Percentiles rank a stretch among this genome's conserved stretches.
Evolutionary conservation across 352 stramenopile genomes (phyloP).

Genomic region (Pythium pectinolyticum): DNA sequence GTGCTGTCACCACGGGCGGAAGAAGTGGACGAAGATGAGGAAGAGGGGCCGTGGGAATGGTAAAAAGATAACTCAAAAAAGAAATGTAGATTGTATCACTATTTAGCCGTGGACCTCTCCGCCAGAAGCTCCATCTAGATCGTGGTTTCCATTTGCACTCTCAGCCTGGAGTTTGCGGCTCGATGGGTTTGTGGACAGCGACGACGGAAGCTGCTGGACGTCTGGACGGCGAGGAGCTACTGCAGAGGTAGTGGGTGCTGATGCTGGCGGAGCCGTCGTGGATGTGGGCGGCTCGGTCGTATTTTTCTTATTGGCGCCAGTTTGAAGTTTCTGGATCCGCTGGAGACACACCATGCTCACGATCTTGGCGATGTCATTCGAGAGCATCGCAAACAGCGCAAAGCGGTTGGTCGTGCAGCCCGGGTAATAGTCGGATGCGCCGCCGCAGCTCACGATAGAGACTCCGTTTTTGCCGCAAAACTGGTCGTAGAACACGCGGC

Average conservation of each 20-base stretch:
- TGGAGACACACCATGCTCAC: conserved; percentile 42
- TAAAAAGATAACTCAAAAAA: conserved; percentile 10
- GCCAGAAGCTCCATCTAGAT: neutral
- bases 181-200: neutral
- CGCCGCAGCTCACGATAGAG: conserved; percentile 67
- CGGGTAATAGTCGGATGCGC: conserved; percentile 56
- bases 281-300: neutral
- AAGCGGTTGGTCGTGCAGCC: conserved; percentile 78
- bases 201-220: neutral
- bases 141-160: neutral
- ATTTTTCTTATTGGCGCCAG: conserved; percentile 13
- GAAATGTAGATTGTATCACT: neutral
- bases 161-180: neutral
- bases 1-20: conserved; percentile 38
- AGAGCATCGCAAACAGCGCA: conserved; percentile 54
- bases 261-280: too few species aligned
- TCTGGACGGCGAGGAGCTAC: neutral
- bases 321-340: conserved; percentile 44
- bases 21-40: conserved; percentile 49
- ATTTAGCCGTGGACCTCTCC: too few species aligned
- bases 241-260: too few species aligned
- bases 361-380: conserved; percentile 60
- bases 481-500: conserved; percentile 74
- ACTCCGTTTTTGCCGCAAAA: conserved; percentile 60
- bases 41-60: conserved; percentile 39